Conservation (phyloP, 345 rosid genomes). For the Salix arbutifolia region DNA sequence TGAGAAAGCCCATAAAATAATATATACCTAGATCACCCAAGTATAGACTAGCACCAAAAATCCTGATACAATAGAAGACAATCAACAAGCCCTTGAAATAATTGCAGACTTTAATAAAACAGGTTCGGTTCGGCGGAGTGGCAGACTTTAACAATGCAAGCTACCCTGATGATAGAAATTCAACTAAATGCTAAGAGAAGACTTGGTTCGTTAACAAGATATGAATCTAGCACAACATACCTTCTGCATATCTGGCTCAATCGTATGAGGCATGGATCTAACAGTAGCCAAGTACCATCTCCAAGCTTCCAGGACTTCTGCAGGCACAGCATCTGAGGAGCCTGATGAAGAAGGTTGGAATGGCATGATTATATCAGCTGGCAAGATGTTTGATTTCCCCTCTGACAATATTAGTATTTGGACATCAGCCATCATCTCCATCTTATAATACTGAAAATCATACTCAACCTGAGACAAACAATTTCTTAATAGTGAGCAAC, state of each 20-base stretch:
- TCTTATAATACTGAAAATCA: constrained; percentile 77
- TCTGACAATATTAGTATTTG: constrained; percentile 71
- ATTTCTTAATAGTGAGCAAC: neutral
- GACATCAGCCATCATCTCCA: constrained; percentile 83
- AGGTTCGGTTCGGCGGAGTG: neutral
- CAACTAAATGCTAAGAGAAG: neutral
- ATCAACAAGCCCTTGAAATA: neutral
- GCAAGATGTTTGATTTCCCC: constrained; percentile 85
- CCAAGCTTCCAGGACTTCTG: constrained; percentile 63
- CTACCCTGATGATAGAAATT: neutral
- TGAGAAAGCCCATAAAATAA: too few species aligned
- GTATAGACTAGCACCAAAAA: neutral
- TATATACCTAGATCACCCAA: too few species aligned
- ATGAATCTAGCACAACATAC: constrained; percentile 31
- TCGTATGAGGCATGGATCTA: constrained; percentile 64
- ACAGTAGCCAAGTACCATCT: constrained; percentile 82
- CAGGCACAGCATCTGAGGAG: constrained; percentile 32
- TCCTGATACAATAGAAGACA: neutral
- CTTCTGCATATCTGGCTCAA: constrained; percentile 71
- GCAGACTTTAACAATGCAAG: too few species aligned
- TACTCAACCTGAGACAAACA: constrained; percentile 65
- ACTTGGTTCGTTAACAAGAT: neutral
- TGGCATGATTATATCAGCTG: constrained; percentile 74
- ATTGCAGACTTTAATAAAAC: neutral
- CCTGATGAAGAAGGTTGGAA: constrained; percentile 58